phyloP scores from a whole-genome alignment of 208 protist species.

The Trypanosoma conorhini region DNA sequence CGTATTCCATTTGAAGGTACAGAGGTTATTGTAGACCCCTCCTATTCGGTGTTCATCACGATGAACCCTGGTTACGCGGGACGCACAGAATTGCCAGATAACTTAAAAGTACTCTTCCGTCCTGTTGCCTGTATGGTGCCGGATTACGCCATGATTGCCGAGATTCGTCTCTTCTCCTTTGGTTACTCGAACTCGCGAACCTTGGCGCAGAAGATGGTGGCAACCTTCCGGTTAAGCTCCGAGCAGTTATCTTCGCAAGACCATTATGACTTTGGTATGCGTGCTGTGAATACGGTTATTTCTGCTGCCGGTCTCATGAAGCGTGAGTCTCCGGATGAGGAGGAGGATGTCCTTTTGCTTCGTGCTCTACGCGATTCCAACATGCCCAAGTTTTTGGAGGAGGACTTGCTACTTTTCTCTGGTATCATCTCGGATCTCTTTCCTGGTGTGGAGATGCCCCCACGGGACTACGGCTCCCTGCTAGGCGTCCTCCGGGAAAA shows the following conservation, averaged over 20 bases:
- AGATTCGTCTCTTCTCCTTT: conserved; percentile 98
- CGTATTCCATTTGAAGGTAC: conserved; percentile 95
- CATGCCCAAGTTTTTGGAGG: conserved; percentile 97
- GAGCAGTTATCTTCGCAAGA: conserved; percentile 98
- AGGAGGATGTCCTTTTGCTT: conserved; percentile 95
- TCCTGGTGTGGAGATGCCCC: conserved; percentile 91
- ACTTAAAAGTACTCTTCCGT: conserved; percentile 97
- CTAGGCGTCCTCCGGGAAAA: conserved; percentile 70
- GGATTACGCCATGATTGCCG: conserved; percentile 98
- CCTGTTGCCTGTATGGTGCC: conserved; percentile 99
- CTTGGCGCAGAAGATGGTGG: conserved; percentile 97
- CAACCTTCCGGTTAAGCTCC: conserved; percentile 97
- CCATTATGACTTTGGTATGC: conserved; percentile 99
- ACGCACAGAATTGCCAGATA: conserved; percentile 98
- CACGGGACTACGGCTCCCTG: conserved; percentile 94
- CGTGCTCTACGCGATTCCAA: conserved; percentile 97
- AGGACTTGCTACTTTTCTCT: conserved; percentile 93
- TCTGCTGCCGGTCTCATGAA: conserved; percentile 96
- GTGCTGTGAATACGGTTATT: conserved; percentile 98
- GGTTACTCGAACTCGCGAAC: conserved; percentile 96
- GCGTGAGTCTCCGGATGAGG: conserved; percentile 91
- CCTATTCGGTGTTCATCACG: conserved; percentile 97
- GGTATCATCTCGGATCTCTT: conserved; percentile 98
- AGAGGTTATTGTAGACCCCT: conserved; percentile 94
- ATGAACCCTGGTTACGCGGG: conserved; percentile 99